Conservation (phyloP, 2,329 filamentous ascomycete genomes). For the Alternaria ethzedia region DNA sequence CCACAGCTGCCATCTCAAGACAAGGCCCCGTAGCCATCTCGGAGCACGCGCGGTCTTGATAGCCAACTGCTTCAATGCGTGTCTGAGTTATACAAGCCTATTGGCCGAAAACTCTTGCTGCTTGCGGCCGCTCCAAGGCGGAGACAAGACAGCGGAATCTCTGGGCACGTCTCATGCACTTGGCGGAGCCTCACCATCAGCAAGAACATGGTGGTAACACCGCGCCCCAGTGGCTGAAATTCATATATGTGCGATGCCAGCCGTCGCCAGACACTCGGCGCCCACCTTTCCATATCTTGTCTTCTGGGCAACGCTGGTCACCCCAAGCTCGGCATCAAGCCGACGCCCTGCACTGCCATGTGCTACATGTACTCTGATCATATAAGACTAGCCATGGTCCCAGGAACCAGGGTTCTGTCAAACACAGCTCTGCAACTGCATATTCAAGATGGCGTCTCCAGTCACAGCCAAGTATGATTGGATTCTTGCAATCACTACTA, state of each 20-base stretch:
- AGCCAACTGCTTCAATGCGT: conserved; percentile 3
- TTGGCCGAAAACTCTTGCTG: background rate
- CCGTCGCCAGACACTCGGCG: background rate
- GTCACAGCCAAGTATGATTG: conserved; percentile 46
- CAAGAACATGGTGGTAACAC: background rate
- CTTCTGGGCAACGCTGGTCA: conserved; percentile 3
- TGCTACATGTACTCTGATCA: background rate
- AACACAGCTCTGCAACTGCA: background rate
- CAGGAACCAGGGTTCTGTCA: background rate
- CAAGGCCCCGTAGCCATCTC: background rate
- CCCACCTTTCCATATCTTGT: background rate
- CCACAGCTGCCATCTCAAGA: background rate
- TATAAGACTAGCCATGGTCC: conserved; percentile 4
- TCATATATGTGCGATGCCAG: background rate
- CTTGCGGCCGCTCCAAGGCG: conserved; percentile 1
- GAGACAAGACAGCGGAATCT: conserved; percentile 12
- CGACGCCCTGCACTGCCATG: background rate
- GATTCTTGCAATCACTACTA: conserved; percentile 50
- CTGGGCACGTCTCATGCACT: conserved; percentile 9
- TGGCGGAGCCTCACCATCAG: conserved; percentile 1
- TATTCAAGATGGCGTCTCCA: conserved; percentile 24
- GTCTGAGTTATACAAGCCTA: background rate
- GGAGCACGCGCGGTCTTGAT: background rate
- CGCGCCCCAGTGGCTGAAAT: background rate
- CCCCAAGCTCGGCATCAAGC: background rate